Evolutionary conservation across 306 rosid species (phyloP).

Genomic region (Vachellia collinsii): DNA sequence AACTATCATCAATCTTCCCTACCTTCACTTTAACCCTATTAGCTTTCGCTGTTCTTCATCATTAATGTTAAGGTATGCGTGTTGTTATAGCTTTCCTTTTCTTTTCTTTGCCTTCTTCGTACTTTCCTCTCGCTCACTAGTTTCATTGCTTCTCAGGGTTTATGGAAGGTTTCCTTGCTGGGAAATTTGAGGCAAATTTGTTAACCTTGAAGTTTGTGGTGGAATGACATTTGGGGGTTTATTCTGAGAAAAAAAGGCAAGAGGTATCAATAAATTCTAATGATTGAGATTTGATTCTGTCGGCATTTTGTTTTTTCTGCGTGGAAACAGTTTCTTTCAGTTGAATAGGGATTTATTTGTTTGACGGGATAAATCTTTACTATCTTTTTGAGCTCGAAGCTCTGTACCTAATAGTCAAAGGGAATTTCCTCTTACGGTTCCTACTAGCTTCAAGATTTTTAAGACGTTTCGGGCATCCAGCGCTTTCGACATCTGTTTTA

Average conservation of each 20-base stretch:
- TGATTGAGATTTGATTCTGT: neutral
- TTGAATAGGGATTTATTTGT: conserved; percentile 2
- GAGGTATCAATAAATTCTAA: neutral
- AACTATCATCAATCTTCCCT: neutral
- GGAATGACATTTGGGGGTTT: neutral
- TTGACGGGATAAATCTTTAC: neutral
- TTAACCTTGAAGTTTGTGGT: conserved; percentile 7
- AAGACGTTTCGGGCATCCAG: neutral
- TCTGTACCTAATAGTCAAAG: neutral
- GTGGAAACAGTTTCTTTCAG: neutral
- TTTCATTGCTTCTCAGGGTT: neutral
- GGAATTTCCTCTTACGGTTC: neutral
- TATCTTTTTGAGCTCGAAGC: neutral
- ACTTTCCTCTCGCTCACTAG: neutral
- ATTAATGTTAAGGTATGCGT: neutral
- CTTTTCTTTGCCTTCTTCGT: neutral
- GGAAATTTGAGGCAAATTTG: neutral
- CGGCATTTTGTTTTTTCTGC: neutral
- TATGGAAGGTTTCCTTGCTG: neutral
- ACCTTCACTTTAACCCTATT: neutral
- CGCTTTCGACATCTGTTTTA: neutral
- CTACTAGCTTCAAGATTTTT: neutral
- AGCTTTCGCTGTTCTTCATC: neutral
- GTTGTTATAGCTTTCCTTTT: neutral
- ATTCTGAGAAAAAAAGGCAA: neutral